Conservation (phyloP, 257 asterid species). For the Petunia axillaris region DNA sequence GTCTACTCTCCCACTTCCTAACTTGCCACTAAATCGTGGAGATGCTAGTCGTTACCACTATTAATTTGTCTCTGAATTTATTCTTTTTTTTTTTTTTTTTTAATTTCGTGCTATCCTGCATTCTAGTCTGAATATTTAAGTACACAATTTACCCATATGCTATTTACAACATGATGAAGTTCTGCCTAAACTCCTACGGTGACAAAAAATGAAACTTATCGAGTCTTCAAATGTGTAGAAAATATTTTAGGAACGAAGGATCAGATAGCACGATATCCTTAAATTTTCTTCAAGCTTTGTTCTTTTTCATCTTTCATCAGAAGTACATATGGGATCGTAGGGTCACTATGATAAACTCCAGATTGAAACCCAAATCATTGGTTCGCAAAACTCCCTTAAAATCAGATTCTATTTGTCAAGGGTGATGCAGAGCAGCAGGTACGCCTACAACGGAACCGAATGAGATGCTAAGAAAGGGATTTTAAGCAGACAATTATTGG, state of each 20-base stretch:
- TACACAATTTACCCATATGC: background rate
- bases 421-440: background rate
- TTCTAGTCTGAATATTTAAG: background rate
- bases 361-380: background rate
- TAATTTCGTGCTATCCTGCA: background rate
- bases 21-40: background rate
- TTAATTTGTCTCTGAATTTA: background rate
- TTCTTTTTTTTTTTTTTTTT: background rate
- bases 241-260: background rate
- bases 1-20: slow-evolving; percentile 1
- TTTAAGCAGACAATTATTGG: background rate
- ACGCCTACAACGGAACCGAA: background rate
- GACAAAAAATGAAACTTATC: background rate
- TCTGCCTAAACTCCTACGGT: background rate
- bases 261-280: background rate
- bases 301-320: background rate
- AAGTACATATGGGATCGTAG: background rate
- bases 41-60: background rate
- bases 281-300: background rate
- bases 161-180: background rate
- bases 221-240: background rate
- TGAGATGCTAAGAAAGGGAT: background rate
- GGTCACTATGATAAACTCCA: background rate
- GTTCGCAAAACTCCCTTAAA: background rate
- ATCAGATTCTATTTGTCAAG: background rate